Conservation (phyloP, 768 basidiomycete species). For the Termitomyces titanicus region DNA sequence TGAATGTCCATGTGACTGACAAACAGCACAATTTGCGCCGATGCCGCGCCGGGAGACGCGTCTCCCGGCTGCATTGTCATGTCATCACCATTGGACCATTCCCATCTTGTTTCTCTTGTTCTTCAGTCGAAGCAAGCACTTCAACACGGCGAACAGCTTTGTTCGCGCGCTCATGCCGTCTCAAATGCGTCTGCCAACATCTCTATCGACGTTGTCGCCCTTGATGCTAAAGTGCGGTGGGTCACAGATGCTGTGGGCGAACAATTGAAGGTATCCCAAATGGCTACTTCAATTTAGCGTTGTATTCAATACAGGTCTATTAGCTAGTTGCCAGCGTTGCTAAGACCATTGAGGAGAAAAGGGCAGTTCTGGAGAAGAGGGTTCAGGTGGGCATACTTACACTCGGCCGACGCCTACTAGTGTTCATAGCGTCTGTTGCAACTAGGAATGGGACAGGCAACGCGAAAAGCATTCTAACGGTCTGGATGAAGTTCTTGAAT, state of each 20-base stretch:
- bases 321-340: constrained; percentile 74
- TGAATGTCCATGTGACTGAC: too few relatives aligned
- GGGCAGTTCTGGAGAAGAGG: constrained; percentile 53
- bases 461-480: constrained; percentile 58
- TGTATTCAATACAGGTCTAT: not conserved
- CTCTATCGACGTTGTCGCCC: constrained; percentile 67
- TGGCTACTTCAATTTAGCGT: not conserved
- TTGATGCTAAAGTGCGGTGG: constrained; percentile 82
- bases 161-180: constrained; percentile 58
- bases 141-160: constrained; percentile 73
- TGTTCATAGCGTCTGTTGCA: not conserved
- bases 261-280: constrained; percentile 60
- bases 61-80: constrained; percentile 8
- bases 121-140: constrained; percentile 82
- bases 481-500: constrained; percentile 69
- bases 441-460: constrained; percentile 67
- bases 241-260: constrained; percentile 69
- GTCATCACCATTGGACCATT: constrained; percentile 36
- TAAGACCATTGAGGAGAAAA: constrained; percentile 71
- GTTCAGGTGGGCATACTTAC: constrained; percentile 46
- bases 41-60: not conserved
- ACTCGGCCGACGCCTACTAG: not conserved
- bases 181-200: constrained; percentile 65
- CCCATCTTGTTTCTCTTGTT: constrained; percentile 72
- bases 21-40: not conserved